Evolutionary conservation across 2,329 filamentous ascomycete genomes (phyloP), one percentile per base, ranked within the genome.

Genomic region (Aspergillus sp.): DNA sequence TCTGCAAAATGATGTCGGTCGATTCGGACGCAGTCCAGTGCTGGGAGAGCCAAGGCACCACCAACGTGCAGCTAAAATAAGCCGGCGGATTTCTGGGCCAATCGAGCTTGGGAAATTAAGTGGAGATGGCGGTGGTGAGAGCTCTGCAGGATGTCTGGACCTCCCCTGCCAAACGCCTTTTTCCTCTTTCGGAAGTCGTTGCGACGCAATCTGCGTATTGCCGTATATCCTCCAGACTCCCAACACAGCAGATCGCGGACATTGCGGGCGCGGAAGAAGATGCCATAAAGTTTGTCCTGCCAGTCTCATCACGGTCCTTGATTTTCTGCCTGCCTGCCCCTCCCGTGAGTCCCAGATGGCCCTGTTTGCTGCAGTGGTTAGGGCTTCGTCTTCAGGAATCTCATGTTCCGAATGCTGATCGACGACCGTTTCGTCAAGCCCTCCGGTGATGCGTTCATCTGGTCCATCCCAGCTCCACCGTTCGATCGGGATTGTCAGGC

Each of bases 141-240:
- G 49, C 20, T 13, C 19, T 42, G 12, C 6, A 34, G 8, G 49
- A 44, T 40, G 39, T 17, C 22, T 20, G 24, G 49, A 51, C 30
- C 34, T 13, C 41, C 41, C 42, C 44, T 39, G 42, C 27, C 51
- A 34, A 46, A 37, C 41, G 30, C 44, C 8, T 27, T 33, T 44
- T 39, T 40, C n/a, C 51, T 34, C 33, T 33, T 48, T 41, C 33
- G 44, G 51, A 22, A 54, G 22, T 24, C n/a, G 51, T 54, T 54
- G 51, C 51, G 51, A 54, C 33, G 20, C 24, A 11, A 11, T 13
- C 6, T 5, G 4, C 34, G 34, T n/a, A 24, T n/a, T 46, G 2
- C 8, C 27, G 27, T 30, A 30, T 30, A 30, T 30, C 27, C 27
- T 40, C 37, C 37, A 40, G 15, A 11, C 27, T 30, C 22, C 41